A percentile compares a stretch with the other conserved stretches of the same genome.
phyloP scores from a whole-genome alignment of 345 rosid genomes.

The Xanthoceras sorbifolium region DNA sequence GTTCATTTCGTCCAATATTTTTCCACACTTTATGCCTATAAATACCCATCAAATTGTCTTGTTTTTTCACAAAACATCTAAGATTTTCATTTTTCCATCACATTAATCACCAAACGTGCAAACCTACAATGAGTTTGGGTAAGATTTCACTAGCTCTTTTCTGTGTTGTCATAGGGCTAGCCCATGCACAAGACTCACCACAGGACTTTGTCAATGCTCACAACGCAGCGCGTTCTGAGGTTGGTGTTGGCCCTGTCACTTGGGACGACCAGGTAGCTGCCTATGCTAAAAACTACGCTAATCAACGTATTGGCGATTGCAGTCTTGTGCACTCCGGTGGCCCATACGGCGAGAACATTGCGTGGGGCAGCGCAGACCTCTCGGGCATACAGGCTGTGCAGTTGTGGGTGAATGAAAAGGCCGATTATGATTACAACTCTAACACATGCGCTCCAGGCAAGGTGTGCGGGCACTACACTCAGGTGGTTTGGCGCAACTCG shows the following conservation, averaged over 20 bases:
- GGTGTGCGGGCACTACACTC: constrained; percentile 27
- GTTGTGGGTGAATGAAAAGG: constrained; percentile 19
- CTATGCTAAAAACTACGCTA: constrained; percentile 46
- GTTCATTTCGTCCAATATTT: neutral
- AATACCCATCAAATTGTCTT: neutral
- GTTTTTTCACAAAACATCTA: neutral
- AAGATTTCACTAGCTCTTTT: constrained; percentile 1
- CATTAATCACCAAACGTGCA: neutral
- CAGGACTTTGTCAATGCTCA: constrained; percentile 47
- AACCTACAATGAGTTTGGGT: neutral
- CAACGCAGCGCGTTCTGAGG: constrained; percentile 46
- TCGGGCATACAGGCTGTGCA: constrained; percentile 42
- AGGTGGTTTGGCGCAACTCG: constrained; percentile 26
- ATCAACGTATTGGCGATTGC: constrained; percentile 36
- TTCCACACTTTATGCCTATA: constrained; percentile 10
- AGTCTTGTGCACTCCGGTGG: constrained; percentile 52
- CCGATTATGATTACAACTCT: constrained; percentile 18
- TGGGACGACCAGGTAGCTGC: constrained; percentile 50
- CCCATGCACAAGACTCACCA: constrained; percentile 37
- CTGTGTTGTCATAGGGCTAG: neutral
- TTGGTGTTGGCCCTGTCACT: constrained; percentile 36
- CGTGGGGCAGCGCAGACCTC: constrained; percentile 41
- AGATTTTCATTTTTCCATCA: neutral
- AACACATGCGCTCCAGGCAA: constrained; percentile 7
- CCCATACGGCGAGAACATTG: constrained; percentile 68